These are phyloP conservation scores for Posidonia oceanica DNA, from an alignment of 116 monocot genomes.

Conservation along the genomic window DNA sequence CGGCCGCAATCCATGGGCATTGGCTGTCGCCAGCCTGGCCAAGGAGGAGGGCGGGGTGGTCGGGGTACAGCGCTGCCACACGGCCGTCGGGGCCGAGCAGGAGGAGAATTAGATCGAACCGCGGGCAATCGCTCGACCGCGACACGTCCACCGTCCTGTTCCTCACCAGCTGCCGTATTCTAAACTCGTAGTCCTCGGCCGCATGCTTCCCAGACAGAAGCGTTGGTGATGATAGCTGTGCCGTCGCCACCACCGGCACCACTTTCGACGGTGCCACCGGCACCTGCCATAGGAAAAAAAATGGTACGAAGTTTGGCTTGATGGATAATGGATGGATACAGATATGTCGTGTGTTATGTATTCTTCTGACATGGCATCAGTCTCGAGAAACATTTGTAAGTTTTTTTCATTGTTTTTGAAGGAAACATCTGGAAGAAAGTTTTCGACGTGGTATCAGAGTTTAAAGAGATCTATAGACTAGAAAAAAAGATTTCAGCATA, in stretches of 20 bases:
- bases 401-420: too few relatives aligned
- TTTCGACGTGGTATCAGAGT: too few relatives aligned
- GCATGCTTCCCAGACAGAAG: conserved; percentile 21
- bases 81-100: conserved; percentile 15
- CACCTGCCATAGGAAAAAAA: conserved; percentile 14
- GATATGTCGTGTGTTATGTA: background rate
- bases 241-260: conserved; percentile 6
- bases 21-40: conserved; percentile 7
- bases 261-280: conserved; percentile 27
- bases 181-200: conserved; percentile 40
- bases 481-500: too few relatives aligned
- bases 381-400: too few relatives aligned
- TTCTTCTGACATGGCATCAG: background rate
- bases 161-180: conserved; percentile 49
- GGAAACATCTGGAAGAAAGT: too few relatives aligned
- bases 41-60: conserved; percentile 28
- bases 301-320: background rate
- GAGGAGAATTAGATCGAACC: conserved; percentile 52
- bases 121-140: conserved; percentile 38
- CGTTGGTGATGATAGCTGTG: background rate
- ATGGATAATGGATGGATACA: background rate
- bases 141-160: conserved; percentile 31
- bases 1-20: conserved; percentile 7
- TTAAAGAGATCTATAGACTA: too few relatives aligned
- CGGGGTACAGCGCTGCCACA: conserved; percentile 4